Evolutionary conservation across 2,329 filamentous ascomycete genomes (phyloP), one percentile per base, ranked within the genome.

Genomic region (Cladobotryum mycophilum): DNA sequence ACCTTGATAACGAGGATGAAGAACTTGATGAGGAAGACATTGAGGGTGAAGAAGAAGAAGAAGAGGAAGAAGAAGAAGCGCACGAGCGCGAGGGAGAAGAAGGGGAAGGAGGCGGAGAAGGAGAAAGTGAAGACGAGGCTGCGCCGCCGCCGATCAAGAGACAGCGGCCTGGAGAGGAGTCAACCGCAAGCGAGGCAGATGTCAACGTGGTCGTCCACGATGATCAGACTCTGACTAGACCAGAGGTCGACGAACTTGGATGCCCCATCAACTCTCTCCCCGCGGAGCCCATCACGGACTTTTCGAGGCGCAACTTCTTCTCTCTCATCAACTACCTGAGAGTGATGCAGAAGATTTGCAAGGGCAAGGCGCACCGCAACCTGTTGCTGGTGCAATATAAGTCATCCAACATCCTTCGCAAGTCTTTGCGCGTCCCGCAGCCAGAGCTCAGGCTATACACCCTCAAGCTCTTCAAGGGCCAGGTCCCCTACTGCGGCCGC

Each of bases 401-500:
- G 70, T 93, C 87, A 44, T 90, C 86, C 51, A 89, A 89, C 53
- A 95, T 96, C 60, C 80, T 99, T 22, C 87, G 90, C 60, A 96
- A 96, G 68, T 85, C 88, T 5, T 81, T 99, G 14, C 92, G 93
- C 59, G 86, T 96, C 18, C 92, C 92, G 0, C 89, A 99, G 62
- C 85, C 85, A 2, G 81, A 89, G 61, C 77, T 99, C 38, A 84
- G 93, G 5, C 83, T 96, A 41, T 97, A 97, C 73, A 96, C 93
- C 0, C 81, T 99, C 59, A 99, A 99, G 70, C 79, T 99, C 0
- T 97, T 97, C 83, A 99, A 99, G 70, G 93, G 90, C 54, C 93
- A 99, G 69, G 93, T 99, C 4, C 93, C 93, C 1, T 99, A 96
- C 74, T 97, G 92, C 68, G 92, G 93, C 18, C 85, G 93, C 41